Base-by-base conservation (phyloP, 2,329 filamentous ascomycete species). In the Alternaria triticina region DNA sequence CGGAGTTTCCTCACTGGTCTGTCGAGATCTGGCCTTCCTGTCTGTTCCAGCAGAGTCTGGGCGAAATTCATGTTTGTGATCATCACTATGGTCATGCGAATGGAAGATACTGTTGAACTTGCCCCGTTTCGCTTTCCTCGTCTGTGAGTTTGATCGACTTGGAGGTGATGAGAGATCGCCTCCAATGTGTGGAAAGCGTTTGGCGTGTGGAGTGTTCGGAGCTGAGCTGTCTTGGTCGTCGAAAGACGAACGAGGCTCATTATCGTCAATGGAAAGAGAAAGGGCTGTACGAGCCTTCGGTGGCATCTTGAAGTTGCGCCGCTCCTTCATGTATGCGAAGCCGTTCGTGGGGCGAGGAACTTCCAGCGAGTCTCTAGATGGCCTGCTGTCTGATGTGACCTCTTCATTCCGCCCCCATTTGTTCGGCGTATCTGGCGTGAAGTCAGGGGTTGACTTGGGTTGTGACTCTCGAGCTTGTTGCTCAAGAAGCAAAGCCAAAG, bases 401-500 rank as follows among this genome's bases (percentile, higher is more conserved):
- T 57, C 56, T 49, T 69, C 64, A 13, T 70, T 65, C 11, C 67
- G 67, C 20, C 79, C 80, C 77, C 79, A 81, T 52, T 80, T 80
- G 59, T 81, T 73, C 8, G 79, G 77, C 1, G 79, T 81, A 63
- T 84, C 83, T 40, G 82, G 81, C 3, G 82, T 83, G 5, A 78
- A 69, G 3, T 79, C 57, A 9, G 79, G 74, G 6, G 82, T 79
- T 4, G 82, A 78, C 5, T 74, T 74, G 9, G 67, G 57, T 51
- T 80, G 73, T 10, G 72, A 63, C n/a, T 76, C 78, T 61, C 71
- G 73, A n/a, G 79, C 77, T 45, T 84, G 82, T 49, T 81, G 76
- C 50, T 81, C 80, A 55, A 85, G 78, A 66, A 84, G 83, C 23
- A 81, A 72, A 56, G 82, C 81, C 22, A 86, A 74, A 6, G 84